phyloP scores from a whole-genome alignment of 2,329 filamentous ascomycete species.

The Sclerotinia borealis region DNA sequence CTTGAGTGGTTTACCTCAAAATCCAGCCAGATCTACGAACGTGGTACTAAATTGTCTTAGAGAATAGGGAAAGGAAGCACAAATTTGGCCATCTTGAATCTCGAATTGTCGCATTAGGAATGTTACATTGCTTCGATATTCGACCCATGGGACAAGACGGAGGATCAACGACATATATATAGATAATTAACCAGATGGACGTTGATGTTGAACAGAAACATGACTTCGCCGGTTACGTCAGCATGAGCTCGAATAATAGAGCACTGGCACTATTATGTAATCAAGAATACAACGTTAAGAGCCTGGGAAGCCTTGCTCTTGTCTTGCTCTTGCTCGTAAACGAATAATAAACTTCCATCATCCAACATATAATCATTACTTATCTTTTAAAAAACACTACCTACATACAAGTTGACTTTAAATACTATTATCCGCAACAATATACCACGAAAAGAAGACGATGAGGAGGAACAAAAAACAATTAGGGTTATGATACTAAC shows the following conservation, averaged over 20 bases:
- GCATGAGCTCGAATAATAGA: neutral
- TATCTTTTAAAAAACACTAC: neutral
- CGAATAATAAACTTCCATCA: neutral
- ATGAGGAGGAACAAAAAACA: neutral
- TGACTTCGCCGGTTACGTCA: neutral
- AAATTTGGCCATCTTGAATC: neutral
- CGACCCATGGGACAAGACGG: neutral
- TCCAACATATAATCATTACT: neutral
- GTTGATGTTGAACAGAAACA: neutral
- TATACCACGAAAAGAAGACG: neutral
- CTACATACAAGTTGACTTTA: neutral
- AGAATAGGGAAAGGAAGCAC: neutral
- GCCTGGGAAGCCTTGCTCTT: neutral
- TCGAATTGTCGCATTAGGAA: no score
- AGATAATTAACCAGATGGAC: neutral
- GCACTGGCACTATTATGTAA: neutral
- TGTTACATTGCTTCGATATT: no score
- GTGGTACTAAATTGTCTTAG: no score
- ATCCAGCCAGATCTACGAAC: neutral
- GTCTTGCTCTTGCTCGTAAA: neutral
- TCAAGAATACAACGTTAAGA: neutral
- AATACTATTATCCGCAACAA: neutral
- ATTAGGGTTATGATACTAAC: neutral
- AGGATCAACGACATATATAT: neutral
- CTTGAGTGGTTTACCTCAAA: neutral